Evolutionary conservation across 2,329 filamentous ascomycete species (phyloP).

Genomic region (Fusarium goolgardi): DNA sequence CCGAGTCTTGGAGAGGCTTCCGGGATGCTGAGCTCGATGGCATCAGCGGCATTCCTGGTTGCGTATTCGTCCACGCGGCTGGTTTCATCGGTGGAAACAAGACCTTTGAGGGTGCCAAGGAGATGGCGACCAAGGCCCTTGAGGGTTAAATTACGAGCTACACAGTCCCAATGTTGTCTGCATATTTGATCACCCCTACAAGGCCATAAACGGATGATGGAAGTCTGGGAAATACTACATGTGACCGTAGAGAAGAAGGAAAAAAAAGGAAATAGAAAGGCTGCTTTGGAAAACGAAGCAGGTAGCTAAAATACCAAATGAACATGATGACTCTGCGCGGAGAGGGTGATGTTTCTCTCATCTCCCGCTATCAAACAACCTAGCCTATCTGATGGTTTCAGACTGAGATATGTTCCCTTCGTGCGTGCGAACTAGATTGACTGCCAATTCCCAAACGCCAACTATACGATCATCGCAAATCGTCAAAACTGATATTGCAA

Average conservation of each 20-base stretch:
- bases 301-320: conserved; percentile 42
- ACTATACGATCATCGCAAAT: conserved; percentile 48
- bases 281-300: conserved; percentile 33
- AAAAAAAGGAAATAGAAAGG: conserved; percentile 30
- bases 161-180: background rate
- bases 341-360: conserved; percentile 20
- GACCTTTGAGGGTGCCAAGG: conserved; percentile 86
- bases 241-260: conserved; percentile 12
- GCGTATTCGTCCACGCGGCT: conserved; percentile 92
- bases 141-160: conserved; percentile 51
- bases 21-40: conserved; percentile 86
- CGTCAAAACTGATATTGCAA: conserved; percentile 44
- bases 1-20: conserved; percentile 91
- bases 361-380: conserved; percentile 39
- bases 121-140: conserved; percentile 84
- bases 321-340: conserved; percentile 40
- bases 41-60: conserved; percentile 74
- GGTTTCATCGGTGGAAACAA: conserved; percentile 97
- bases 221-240: conserved; percentile 17
- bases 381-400: conserved; percentile 37
- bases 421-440: conserved; percentile 45
- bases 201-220: conserved; percentile 12
- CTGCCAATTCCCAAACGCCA: conserved; percentile 48
- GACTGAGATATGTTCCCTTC: conserved; percentile 41
- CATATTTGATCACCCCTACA: conserved; percentile 2